phyloP scores from a whole-genome alignment of 805 yeast species.

The Candida caryicola region DNA sequence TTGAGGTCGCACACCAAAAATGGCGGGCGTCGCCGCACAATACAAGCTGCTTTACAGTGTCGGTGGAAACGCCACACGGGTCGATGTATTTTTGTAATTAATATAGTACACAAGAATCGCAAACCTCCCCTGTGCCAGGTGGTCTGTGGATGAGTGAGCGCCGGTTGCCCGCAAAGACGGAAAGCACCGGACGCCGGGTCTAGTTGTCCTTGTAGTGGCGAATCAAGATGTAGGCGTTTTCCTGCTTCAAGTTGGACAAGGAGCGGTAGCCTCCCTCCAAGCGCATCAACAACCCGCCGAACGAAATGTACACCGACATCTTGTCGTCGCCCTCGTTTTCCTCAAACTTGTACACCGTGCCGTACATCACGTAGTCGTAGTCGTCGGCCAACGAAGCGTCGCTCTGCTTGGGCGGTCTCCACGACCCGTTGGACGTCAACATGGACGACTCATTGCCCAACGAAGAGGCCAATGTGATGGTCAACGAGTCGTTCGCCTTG shows the following conservation, averaged over 20 bases:
- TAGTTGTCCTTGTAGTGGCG: slow-evolving; percentile 56
- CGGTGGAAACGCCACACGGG: too few species aligned
- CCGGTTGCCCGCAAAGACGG: too few species aligned
- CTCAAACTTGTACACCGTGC: slow-evolving; percentile 94
- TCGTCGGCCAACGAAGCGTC: slow-evolving; percentile 91
- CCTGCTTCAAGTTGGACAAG: slow-evolving; percentile 86
- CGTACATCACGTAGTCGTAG: slow-evolving; percentile 97
- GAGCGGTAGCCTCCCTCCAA: slow-evolving; percentile 93
- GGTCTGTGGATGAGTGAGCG: too few species aligned
- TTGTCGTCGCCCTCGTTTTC: slow-evolving; percentile 66
- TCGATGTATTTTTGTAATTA: slow-evolving; percentile 1
- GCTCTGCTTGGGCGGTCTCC: slow-evolving; percentile 82
- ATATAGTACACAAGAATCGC: neutral
- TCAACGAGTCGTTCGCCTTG: slow-evolving; percentile 66
- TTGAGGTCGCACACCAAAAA: too few species aligned
- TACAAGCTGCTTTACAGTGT: too few species aligned
- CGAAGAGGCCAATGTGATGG: slow-evolving; percentile 82
- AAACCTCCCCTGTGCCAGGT: too few species aligned
- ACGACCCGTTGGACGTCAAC: slow-evolving; percentile 56
- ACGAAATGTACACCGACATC: slow-evolving; percentile 88
- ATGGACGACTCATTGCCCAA: slow-evolving; percentile 48
- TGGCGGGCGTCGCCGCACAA: too few species aligned
- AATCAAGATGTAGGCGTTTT: slow-evolving; percentile 83
- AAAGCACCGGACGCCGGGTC: neutral
- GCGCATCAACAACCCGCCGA: slow-evolving; percentile 92